phyloP scores from a whole-genome alignment of 2,329 filamentous ascomycete species.

The Fusarium anthophilum region DNA sequence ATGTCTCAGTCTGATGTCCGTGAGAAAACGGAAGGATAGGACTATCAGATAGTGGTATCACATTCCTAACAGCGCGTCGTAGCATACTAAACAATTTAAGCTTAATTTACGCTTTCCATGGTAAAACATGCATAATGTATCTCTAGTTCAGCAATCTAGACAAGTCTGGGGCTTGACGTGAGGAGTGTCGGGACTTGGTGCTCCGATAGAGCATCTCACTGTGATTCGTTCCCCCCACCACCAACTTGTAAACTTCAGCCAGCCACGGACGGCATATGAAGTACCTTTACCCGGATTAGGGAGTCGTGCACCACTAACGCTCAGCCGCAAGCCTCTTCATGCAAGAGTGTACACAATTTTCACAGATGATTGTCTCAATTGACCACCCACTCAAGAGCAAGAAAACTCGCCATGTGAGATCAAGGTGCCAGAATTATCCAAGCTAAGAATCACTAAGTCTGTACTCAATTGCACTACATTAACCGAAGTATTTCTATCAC shows the following conservation, averaged over 20 bases:
- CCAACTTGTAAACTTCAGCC: background rate
- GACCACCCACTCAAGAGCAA: background rate
- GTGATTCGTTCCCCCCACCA: background rate
- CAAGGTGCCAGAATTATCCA: background rate
- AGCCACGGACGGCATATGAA: background rate
- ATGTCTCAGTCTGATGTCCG: background rate
- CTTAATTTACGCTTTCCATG: background rate
- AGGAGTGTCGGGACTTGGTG: background rate
- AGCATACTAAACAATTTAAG: background rate
- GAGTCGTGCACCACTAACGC: background rate
- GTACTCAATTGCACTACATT: background rate
- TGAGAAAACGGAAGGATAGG: background rate
- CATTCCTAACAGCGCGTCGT: background rate
- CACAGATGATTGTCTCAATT: background rate
- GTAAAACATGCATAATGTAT: background rate
- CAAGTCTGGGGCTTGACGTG: background rate
- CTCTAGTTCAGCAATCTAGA: background rate
- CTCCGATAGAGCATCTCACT: no score
- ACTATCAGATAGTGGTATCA: background rate
- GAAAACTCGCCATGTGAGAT: background rate
- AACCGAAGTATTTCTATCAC: background rate
- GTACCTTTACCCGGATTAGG: no score
- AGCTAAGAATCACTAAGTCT: fast-evolving
- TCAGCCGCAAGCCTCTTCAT: background rate
- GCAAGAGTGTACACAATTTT: background rate